A percentile compares a stretch with the other conserved stretches of the same genome.
phyloP scores from a whole-genome alignment of 2,329 filamentous ascomycete genomes.

The Orbilia brochopaga region DNA sequence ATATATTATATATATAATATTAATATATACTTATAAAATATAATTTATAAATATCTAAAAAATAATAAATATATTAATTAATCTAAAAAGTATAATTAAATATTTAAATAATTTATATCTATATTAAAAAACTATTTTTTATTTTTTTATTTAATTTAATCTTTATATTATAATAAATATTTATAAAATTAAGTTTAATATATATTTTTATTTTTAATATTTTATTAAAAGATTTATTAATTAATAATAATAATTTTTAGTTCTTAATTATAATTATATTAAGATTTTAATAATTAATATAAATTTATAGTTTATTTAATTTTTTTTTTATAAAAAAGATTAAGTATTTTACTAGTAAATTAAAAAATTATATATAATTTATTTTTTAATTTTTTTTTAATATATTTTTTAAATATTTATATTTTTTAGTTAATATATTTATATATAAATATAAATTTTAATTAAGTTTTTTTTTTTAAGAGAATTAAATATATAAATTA shows the following conservation, averaged over 20 bases:
- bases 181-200: constrained; percentile 11
- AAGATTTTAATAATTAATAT: constrained; percentile 4
- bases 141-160: neutral
- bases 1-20: constrained; percentile 28
- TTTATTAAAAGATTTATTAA: constrained; percentile 12
- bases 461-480: no score
- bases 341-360: neutral
- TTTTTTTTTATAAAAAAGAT: neutral
- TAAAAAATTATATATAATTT: neutral
- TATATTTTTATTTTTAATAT: constrained; percentile 8
- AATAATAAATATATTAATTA: constrained; percentile 22
- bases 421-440: no score
- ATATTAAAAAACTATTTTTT: neutral
- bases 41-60: constrained; percentile 34
- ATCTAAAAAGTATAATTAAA: constrained; percentile 29
- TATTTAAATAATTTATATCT: constrained; percentile 6
- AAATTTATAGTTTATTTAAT: no score
- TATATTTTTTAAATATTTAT: no score
- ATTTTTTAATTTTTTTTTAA: neutral
- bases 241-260: constrained; percentile 12
- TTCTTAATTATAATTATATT: constrained; percentile 13
- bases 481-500: no score
- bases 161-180: constrained; percentile 8
- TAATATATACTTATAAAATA: constrained; percentile 5
- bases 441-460: no score